These are phyloP conservation scores for Abrus precatorius DNA, from an alignment of 306 rosid genomes.

Conservation along the genomic window DNA sequence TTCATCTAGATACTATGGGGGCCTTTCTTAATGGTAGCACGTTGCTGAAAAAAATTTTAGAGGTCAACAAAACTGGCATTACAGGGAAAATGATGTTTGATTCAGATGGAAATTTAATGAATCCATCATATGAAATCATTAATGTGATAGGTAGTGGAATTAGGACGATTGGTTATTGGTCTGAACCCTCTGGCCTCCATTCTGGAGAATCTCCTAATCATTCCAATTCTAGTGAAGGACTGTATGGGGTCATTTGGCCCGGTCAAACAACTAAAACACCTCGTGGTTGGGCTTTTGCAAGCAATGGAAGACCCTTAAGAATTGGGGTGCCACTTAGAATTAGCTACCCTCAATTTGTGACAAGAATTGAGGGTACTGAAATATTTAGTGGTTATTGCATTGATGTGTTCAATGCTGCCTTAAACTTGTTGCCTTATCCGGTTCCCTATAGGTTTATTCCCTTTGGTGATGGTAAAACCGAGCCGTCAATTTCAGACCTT, in stretches of 20 bases:
- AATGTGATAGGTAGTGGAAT: conserved; percentile 75
- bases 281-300: conserved; percentile 84
- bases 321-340: conserved; percentile 73
- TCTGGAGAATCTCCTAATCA: conserved; percentile 49
- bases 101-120: conserved; percentile 54
- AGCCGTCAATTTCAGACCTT: conserved; percentile 64
- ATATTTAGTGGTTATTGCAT: conserved; percentile 72
- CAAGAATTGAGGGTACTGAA: conserved; percentile 57
- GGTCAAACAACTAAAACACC: conserved; percentile 70
- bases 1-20: conserved; percentile 62
- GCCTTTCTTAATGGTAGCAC: conserved; percentile 62
- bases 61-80: conserved; percentile 67
- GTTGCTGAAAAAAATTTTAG: conserved; percentile 53
- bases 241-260: conserved; percentile 70
- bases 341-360: conserved; percentile 64
- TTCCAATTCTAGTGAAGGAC: conserved; percentile 53
- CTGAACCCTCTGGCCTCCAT: conserved; percentile 69
- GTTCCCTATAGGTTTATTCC: conserved; percentile 61
- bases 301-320: conserved; percentile 66
- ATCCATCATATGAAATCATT: conserved; percentile 73
- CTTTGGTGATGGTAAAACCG: conserved; percentile 70
- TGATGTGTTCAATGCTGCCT: conserved; percentile 82
- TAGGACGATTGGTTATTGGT: conserved; percentile 84
- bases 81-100: conserved; percentile 65
- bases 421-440: conserved; percentile 71